phyloP scores from a whole-genome alignment of 164 flowering plant genomes.

The Sextonia rubra region DNA sequence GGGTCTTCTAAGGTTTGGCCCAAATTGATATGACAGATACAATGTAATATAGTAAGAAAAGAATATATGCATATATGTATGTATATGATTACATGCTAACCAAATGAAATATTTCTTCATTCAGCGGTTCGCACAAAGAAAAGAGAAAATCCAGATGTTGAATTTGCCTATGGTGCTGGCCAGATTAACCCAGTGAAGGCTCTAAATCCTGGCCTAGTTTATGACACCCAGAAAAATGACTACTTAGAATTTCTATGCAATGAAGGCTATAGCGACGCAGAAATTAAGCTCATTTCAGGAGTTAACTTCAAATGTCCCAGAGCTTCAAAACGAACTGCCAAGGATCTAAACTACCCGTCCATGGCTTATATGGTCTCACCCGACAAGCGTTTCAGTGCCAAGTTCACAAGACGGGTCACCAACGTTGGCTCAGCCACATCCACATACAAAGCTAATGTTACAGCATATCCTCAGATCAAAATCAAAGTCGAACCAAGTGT shows the following conservation, averaged over 20 bases:
- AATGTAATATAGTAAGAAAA: too few species aligned
- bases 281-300: constrained; percentile 33
- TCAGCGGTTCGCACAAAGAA: constrained; percentile 43
- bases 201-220: constrained; percentile 47
- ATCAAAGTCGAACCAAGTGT: constrained; percentile 32
- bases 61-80: too few species aligned
- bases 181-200: constrained; percentile 49
- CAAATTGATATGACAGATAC: too few species aligned
- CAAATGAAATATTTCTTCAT: constrained; percentile 1
- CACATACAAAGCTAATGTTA: constrained; percentile 32
- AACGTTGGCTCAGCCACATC: constrained; percentile 54
- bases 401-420: constrained; percentile 54
- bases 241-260: constrained; percentile 49
- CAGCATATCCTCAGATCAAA: constrained; percentile 21
- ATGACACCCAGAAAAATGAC: constrained; percentile 43
- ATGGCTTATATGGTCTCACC: constrained; percentile 20
- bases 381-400: constrained; percentile 5
- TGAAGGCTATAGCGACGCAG: constrained; percentile 32
- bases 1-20: too few species aligned
- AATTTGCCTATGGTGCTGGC: constrained; percentile 61
- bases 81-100: too few species aligned
- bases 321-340: constrained; percentile 23
- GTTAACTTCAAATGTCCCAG: constrained; percentile 27
- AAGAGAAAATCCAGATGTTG: constrained; percentile 11
- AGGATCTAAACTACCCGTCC: constrained; percentile 65